Percentiles rank a stretch among this genome's conserved stretches.
These are phyloP conservation scores for Globisporangium orthogonon DNA, from an alignment of 352 stramenopile species.

Conservation along the genomic window DNA sequence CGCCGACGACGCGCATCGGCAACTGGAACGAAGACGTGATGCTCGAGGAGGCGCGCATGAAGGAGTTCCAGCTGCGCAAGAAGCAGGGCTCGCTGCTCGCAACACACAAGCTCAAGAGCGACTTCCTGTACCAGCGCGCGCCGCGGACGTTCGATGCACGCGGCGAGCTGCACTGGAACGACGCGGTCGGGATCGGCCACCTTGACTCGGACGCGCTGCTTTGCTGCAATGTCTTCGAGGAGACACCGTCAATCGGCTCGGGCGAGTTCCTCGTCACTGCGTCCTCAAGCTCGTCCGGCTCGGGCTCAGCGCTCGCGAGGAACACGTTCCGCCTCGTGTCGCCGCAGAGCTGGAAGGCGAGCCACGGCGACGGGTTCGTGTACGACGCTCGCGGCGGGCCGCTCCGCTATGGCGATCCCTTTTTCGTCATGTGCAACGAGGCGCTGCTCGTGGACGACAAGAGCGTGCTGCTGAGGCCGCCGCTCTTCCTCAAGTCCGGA, in stretches of 20 bases:
- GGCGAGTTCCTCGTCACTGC: slow-evolving; percentile 65
- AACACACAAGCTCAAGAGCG: slow-evolving; percentile 71
- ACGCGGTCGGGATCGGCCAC: slow-evolving; percentile 52
- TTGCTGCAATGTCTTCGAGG: slow-evolving; percentile 76
- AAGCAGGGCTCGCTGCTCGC: slow-evolving; percentile 72
- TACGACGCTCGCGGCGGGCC: slow-evolving; percentile 13
- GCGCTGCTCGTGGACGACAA: slow-evolving; percentile 67
- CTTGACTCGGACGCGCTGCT: slow-evolving; percentile 42
- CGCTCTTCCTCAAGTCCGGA: slow-evolving; percentile 77
- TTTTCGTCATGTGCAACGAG: slow-evolving; percentile 80
- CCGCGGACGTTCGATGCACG: slow-evolving; percentile 43
- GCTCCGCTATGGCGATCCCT: slow-evolving; percentile 74
- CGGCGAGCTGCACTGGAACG: slow-evolving; percentile 36
- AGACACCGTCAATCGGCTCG: slow-evolving; percentile 74
- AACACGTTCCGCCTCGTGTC: slow-evolving; percentile 73
- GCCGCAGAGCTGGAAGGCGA: slow-evolving; percentile 30
- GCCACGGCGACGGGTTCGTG: slow-evolving; percentile 18
- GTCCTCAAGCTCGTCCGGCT: slow-evolving; percentile 13
- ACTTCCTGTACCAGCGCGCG: slow-evolving; percentile 65
- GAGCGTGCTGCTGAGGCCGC: slow-evolving; percentile 60
- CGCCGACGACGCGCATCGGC: slow-evolving; percentile 71
- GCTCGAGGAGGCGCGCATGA: slow-evolving; percentile 81
- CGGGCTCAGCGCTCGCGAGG: slow-evolving; percentile 26
- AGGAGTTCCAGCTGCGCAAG: slow-evolving; percentile 81
- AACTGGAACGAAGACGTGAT: slow-evolving; percentile 90